These are phyloP conservation scores for Diversispora epigaea DNA, from an alignment of 192 early-diverging fungal genomes.

Conservation along the genomic window DNA sequence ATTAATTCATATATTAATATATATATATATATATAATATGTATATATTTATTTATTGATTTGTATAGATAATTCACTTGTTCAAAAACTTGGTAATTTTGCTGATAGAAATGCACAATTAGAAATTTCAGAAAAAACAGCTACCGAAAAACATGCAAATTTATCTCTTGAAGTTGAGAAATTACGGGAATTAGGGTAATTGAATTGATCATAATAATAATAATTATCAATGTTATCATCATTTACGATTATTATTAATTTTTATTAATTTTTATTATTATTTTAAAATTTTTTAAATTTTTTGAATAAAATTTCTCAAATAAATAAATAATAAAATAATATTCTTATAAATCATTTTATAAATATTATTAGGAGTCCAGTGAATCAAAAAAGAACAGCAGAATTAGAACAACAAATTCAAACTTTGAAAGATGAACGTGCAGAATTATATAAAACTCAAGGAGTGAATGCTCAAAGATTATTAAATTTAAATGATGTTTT, in stretches of 20 bases:
- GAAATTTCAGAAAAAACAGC: slow-evolving; percentile 34
- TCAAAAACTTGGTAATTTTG: slow-evolving; percentile 42
- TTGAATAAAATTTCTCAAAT: not conserved
- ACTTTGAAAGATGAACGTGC: slow-evolving; percentile 81
- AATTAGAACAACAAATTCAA: slow-evolving; percentile 74
- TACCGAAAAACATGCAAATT: slow-evolving; percentile 40
- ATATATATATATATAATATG: too few species aligned
- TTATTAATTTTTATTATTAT: not conserved
- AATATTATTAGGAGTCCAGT: slow-evolving; percentile 42
- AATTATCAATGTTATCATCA: not conserved
- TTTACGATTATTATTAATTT: too few species aligned
- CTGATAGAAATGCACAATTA: slow-evolving; percentile 44
- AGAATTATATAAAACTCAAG: slow-evolving; percentile 87
- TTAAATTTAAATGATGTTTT: slow-evolving; percentile 81
- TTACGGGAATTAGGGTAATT: slow-evolving; percentile 47
- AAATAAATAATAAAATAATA: not conserved
- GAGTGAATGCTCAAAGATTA: slow-evolving; percentile 87
- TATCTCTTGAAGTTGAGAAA: slow-evolving; percentile 40
- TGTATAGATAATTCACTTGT: slow-evolving; percentile 48
- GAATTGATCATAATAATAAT: not conserved
- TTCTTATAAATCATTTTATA: not conserved
- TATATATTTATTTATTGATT: not conserved
- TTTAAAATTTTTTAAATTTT: not conserved
- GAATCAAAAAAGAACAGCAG: slow-evolving; percentile 64
- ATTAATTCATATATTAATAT: not conserved